Base-by-base conservation (phyloP, 2,329 filamentous ascomycete species). In the Aureobasidium sp. region DNA sequence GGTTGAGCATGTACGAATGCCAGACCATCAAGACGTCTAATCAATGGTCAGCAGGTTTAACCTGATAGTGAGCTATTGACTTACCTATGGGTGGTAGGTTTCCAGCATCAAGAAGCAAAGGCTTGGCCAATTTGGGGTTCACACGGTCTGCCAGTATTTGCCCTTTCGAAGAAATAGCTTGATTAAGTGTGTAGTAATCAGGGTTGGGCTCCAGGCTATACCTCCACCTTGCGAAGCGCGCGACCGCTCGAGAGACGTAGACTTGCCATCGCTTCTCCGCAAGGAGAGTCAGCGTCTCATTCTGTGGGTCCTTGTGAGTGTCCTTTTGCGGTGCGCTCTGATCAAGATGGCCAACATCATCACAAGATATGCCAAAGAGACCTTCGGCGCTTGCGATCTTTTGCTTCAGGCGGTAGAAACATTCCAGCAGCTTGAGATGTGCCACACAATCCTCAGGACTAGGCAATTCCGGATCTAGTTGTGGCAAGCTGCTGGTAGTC, bases 1-100 rank as follows among this genome's bases (percentile, higher is more conserved):
- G 89, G 67, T 91, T 92, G 3, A 93, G 82, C 83, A 90, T 87
- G 69, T 90, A 89, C 0, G 87, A 78, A 72, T 93, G 89, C 86
- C 87, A 89, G 0, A 92, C 85, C 87, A 92, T 89, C 22, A 91
- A 73, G 0, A 92, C 83, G 73, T 92, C 89, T 79, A 72, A 8
- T 14, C 22, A 17, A 75, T 72, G 41, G 67, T 68, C 60, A 68
- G 34, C 25, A 60, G 17, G 36, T 14, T 64, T 44, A 34, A 45
- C 6, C 61, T 52, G 11, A n/a, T 7, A 17, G 7, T 12, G 4
- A 7, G 11, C 5, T 6, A 14, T 29, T 29, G 5, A 69, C 78
- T 70, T 72, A 87, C 84, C 85, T 53, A 87, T 72, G 1, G 86
- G 86, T 2, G 84, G 85, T 44, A 88, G 68, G 61, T 75, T 75